Evolutionary conservation across 129 eudicot genomes (phyloP), one percentile per base, ranked within the genome.

Genomic region (Chrysanthemum lavandulifolium): DNA sequence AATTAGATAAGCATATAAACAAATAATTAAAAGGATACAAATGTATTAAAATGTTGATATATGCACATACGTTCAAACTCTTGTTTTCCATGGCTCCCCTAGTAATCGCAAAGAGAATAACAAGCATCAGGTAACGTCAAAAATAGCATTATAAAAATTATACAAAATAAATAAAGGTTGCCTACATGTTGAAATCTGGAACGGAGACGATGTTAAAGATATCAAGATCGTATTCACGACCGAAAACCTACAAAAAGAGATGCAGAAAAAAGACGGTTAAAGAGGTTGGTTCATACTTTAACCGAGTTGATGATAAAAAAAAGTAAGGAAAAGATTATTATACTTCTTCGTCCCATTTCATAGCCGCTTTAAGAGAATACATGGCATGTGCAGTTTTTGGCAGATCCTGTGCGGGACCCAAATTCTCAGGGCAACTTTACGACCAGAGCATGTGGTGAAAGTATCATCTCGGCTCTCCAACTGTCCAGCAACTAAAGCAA

Each of bases 21-120:
- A 23, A 49, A 15, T 27, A 2, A 4, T 5, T 52, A 60, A 4
- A 27, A 25, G 7, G 11, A 11, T 4, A 54, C 15, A 14, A 31
- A 21, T 12, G 66, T 56, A 15, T 68, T 62, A 33, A 33, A 70
- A 55, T 10, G 19, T 36, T 15, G 18, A 55, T n/a, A 57, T 3
- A 18, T 43, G 72, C 23, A 50, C 93, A 16, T 90, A 93, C 98
- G 74, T 94, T 94, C 79, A 94, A 77, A 73, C 98, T 94, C 86
- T 94, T 94, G 84, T 94, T 94, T 81, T 94, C 98, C 98, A 94
- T 94, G 67, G 98, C 98, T 68, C 98, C 98, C 97, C 98, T 93
- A 90, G 48, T 33, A 81, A 79, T 61, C 72, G 83, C 62, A 53
- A 71, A 63, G 21, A 78, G 3, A 68, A 31, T 7, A 58, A 56